phyloP scores from a whole-genome alignment of 1,139 yeast species.

The Blastobotrys persicus region DNA sequence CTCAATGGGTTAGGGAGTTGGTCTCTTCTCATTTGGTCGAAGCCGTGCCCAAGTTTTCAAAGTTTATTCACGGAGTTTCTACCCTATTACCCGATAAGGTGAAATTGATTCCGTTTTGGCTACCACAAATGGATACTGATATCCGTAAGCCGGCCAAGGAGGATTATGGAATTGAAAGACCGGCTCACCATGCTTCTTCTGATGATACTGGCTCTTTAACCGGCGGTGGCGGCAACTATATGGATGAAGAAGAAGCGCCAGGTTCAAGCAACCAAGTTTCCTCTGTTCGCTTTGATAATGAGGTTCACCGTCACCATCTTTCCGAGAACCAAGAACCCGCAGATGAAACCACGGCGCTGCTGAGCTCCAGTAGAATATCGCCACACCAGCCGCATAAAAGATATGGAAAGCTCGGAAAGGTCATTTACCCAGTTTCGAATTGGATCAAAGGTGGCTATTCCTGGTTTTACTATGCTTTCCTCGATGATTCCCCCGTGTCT shows the following conservation, averaged over 20 bases:
- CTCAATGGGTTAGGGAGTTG: constrained; percentile 92
- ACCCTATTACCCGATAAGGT: constrained; percentile 79
- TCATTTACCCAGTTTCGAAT: constrained; percentile 1
- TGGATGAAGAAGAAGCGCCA: constrained; percentile 29
- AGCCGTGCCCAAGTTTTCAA: constrained; percentile 96
- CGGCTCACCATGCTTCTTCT: constrained; percentile 40
- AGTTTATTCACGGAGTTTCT: constrained; percentile 95
- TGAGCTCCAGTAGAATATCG: constrained; percentile 12
- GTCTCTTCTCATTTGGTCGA: constrained; percentile 91
- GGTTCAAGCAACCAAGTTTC: constrained; percentile 12
- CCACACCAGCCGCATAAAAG: background rate
- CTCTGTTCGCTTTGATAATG: constrained; percentile 28
- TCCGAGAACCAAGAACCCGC: constrained; percentile 22
- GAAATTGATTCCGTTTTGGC: constrained; percentile 89
- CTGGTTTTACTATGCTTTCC: constrained; percentile 32
- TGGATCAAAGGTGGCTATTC: constrained; percentile 1
- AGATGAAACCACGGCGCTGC: constrained; percentile 33
- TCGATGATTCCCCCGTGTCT: constrained; percentile 52
- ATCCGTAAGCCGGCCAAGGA: constrained; percentile 82
- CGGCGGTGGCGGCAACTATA: constrained; percentile 41
- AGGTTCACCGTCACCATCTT: constrained; percentile 4
- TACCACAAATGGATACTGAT: constrained; percentile 96
- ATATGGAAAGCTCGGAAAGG: background rate
- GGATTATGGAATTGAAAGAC: constrained; percentile 62
- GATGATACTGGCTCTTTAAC: constrained; percentile 36